Evolutionary conservation across 192 early-diverging fungal genomes (phyloP), one percentile per base, ranked within the genome.

Genomic region (Chytriomyces confervae): DNA sequence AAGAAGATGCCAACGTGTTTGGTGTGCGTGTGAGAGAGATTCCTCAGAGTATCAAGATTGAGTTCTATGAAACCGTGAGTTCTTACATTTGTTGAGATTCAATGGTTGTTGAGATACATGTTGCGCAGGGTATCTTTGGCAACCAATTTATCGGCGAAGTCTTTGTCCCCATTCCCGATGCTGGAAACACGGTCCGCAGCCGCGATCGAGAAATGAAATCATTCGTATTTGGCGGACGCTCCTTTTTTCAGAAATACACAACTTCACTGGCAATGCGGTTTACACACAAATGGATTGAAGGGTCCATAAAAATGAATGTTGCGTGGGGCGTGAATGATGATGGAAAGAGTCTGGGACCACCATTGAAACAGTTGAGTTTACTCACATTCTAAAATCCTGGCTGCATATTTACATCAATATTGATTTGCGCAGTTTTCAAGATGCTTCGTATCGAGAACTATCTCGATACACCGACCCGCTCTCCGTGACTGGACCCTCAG

Each of bases 31-130:
- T 89, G 2, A 73, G 45, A 7, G 88, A 89, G 53, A 66, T 80
- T 5, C 88, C 88, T 5, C 72, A 81, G 50, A 81, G 61, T 24
- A 81, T 89, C 48, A 50, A 75, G 46, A 70, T 81, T 20, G 83
- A 83, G 61, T 67, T 89, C n/a, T 84, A 79, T 47, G 86, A 89
- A 77, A 72, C 57, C 62, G 85, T 85, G 81, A 48, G 23, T 63
- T 2, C 23, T 10, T 53, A 53, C n/a, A n/a, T n/a, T n/a, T n/a
- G n/a, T n/a, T 4, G n/a, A n/a, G n/a, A n/a, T n/a, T n/a, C n/a
- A n/a, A n/a, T n/a, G n/a, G 7, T 80, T 47, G 43, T 50, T 43
- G 43, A 18, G 60, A 18, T 67, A 72, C 51, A 63, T 36, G 13
- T 0, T 16, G 44, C 20, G 43, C 66, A 82, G 64, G 77, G 66